These are phyloP conservation scores for Penicillium arizonense DNA, from an alignment of 495 filamentous ascomycete species.

Conservation along the genomic window DNA sequence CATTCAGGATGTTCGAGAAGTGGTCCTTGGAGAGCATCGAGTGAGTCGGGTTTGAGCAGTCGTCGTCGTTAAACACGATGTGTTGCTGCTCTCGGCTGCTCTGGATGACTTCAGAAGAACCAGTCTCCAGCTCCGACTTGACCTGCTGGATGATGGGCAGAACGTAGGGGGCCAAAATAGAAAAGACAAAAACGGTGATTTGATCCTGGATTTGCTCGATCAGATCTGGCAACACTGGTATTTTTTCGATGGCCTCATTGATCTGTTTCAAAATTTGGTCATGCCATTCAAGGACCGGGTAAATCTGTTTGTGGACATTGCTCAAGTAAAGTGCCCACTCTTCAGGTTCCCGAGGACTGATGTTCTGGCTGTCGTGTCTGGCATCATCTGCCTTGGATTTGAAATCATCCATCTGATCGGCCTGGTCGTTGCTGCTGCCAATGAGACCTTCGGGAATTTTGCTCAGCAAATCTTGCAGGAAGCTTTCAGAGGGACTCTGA, in stretches of 20 bases:
- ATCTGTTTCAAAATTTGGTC: constrained; percentile 81
- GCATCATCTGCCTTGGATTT: constrained; percentile 63
- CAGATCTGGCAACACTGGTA: constrained; percentile 75
- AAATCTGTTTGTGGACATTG: constrained; percentile 69
- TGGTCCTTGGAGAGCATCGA: constrained; percentile 97
- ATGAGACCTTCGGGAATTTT: constrained; percentile 77
- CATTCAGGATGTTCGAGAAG: constrained; percentile 84
- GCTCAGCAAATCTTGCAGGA: constrained; percentile 71
- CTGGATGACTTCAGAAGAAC: constrained; percentile 81
- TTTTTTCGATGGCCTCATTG: constrained; percentile 70
- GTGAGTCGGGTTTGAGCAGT: constrained; percentile 77
- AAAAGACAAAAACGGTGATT: constrained; percentile 83
- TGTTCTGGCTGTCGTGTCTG: constrained; percentile 45
- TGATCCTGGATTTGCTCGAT: constrained; percentile 78
- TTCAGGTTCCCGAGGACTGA: constrained; percentile 73
- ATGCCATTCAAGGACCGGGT: constrained; percentile 84
- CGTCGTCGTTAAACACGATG: constrained; percentile 79
- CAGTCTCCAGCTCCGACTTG: constrained; percentile 78
- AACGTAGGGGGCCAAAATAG: constrained; percentile 79
- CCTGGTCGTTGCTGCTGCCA: constrained; percentile 61
- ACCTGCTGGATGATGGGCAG: constrained; percentile 82
- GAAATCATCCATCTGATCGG: constrained; percentile 62
- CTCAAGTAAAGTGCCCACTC: constrained; percentile 67
- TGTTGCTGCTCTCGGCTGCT: constrained; percentile 76
- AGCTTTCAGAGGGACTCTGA: constrained; percentile 51